A percentile compares a stretch with the other conserved stretches of the same genome.
Evolutionary conservation across 1,284 basidiomycete genomes (phyloP).

Genomic region (Microstroma glucosiphilum): DNA sequence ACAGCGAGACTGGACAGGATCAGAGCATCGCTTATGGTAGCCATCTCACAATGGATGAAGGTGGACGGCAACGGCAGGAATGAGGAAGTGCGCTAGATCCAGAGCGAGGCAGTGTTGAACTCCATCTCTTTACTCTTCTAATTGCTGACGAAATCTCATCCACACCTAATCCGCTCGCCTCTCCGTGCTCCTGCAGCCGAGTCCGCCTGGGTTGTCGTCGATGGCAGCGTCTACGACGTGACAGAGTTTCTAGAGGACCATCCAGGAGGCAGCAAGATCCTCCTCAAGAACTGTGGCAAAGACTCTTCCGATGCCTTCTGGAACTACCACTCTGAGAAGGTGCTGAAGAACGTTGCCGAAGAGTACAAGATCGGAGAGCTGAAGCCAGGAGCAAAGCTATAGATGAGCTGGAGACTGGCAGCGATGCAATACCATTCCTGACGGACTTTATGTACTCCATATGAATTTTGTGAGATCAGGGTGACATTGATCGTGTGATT

Average conservation of each 20-base stretch:
- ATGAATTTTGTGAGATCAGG: too few relatives aligned
- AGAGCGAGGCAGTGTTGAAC: too few relatives aligned
- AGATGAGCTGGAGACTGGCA: background rate
- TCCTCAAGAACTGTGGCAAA: conserved; percentile 47
- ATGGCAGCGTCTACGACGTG: conserved; percentile 49
- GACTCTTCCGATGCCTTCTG: conserved; percentile 47
- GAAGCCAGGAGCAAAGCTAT: background rate
- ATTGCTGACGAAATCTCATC: too few relatives aligned
- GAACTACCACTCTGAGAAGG: conserved; percentile 46
- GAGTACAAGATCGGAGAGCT: conserved; percentile 41
- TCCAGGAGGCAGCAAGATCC: conserved; percentile 50
- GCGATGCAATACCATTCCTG: background rate
- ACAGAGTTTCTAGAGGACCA: conserved; percentile 50
- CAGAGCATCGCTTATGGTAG: background rate
- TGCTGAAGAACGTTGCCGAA: conserved; percentile 36
- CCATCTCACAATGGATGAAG: background rate
- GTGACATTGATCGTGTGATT: too few relatives aligned
- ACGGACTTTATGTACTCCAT: too few relatives aligned
- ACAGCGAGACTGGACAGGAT: background rate
- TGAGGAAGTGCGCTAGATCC: too few relatives aligned
- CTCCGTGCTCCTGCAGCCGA: conserved; percentile 26
- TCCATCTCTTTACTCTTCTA: too few relatives aligned
- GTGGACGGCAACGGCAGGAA: background rate
- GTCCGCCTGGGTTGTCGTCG: conserved; percentile 46
- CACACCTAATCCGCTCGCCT: background rate